A percentile compares a stretch with the other conserved stretches of the same genome.
These are phyloP conservation scores for Myxozyma neotropica DNA, from an alignment of 805 yeast species.

Conservation along the genomic window DNA sequence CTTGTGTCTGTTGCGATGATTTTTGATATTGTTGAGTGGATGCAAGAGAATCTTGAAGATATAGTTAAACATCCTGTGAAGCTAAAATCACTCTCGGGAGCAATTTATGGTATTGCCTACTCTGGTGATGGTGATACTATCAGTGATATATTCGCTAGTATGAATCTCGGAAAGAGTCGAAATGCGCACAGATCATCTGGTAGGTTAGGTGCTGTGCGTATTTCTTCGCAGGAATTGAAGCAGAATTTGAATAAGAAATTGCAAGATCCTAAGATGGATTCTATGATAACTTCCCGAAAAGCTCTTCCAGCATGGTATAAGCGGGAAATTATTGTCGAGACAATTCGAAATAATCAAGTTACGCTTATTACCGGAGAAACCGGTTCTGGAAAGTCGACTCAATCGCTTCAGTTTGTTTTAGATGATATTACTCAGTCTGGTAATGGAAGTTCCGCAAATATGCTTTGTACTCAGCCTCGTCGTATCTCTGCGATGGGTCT, in stretches of 20 bases:
- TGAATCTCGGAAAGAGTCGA: constrained; percentile 10
- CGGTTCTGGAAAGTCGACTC: constrained; percentile 97
- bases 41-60: constrained; percentile 60
- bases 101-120: constrained; percentile 33
- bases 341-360: constrained; percentile 62
- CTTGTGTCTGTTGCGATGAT: constrained; percentile 71
- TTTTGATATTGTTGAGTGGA: constrained; percentile 73
- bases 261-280: constrained; percentile 43
- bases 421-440: constrained; percentile 57
- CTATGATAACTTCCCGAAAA: constrained; percentile 52
- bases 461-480: constrained; percentile 92
- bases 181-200: neutral
- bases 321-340: constrained; percentile 55
- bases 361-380: constrained; percentile 93
- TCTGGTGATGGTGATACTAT: constrained; percentile 38
- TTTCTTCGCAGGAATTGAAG: constrained; percentile 40
- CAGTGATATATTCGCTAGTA: constrained; percentile 17
- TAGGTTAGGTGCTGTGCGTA: constrained; percentile 2
- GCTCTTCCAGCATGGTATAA: constrained; percentile 84
- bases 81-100: constrained; percentile 47
- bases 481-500: constrained; percentile 93
- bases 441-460: constrained; percentile 52
- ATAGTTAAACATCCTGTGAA: constrained; percentile 78
- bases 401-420: constrained; percentile 83
- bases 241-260: constrained; percentile 44